Evolutionary conservation across 2,329 filamentous ascomycete genomes (phyloP), one percentile per base, ranked within the genome.

Genomic region (Scedosporium boydii): DNA sequence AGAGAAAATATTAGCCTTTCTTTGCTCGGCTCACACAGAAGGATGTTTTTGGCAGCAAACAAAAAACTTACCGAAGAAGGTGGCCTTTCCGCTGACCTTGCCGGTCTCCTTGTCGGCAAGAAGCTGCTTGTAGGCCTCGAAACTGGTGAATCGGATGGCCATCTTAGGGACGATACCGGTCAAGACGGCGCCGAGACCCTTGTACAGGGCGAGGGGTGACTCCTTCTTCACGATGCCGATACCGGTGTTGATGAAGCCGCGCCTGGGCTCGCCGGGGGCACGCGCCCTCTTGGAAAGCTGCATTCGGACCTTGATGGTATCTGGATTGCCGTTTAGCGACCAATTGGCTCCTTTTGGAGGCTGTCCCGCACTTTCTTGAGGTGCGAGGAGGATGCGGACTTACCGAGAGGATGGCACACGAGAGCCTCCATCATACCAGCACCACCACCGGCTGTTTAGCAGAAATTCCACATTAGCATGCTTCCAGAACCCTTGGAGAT

Each of bases 341-440:
- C 64, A 68, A 60, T 59, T n/a, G 58, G 16, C 6, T 6, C n/a
- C 5, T 38, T 16, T 55, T 55, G 34, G 64, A 68, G 68, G 64
- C 73, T 64, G 64, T 34, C 63, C 61, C 66, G 66, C 12, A 38
- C 34, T 38, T n/a, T 46, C 61, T 53, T 60, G 48, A 60, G 38
- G 26, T 59, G 38, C 51, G 60, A n/a, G 56, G 42, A 51, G 55
- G 41, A 44, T 10, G 27, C 38, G n/a, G 38, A 38, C 82, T 70
- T 82, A 93, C 90, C 90, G 64, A 98, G 84, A 65, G 95, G 95
- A 81, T 99, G 95, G 76, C 95, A 99, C 61, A 81, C 92, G 66
- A 99, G 87, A 58, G 95, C 95, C 78, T 99, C 95, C 93, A 98
- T 98, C 93, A 98, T 97, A 72, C 95, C 95, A 69, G 95, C 95